Base-by-base conservation (phyloP, 2,329 filamentous ascomycete species). In the Hypoxylon rubiginosum region DNA sequence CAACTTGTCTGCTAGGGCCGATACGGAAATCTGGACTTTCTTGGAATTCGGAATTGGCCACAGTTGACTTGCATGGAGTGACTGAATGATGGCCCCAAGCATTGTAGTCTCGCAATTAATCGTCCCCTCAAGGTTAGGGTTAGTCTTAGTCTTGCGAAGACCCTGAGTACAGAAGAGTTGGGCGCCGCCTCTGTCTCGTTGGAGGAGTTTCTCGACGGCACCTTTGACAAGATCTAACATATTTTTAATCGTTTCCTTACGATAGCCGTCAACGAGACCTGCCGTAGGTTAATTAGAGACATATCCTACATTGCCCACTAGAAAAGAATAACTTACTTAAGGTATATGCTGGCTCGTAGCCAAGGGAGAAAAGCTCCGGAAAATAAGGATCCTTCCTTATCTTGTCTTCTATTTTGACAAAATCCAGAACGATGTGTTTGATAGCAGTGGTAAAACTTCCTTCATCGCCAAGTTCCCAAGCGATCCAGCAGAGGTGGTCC, bases 401-500 rank as follows among this genome's bases (percentile, higher is more conserved):
- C 13, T 39, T 11, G 10, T 57, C 59, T 49, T 36, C 48, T 13
- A 2, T 30, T 13, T 41, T 39, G 30, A 19, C 10, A 32, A 17
- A 67, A 36, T 39, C 0, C 15, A 13, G 17, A 39, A 24, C 50
- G 15, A 71, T 39, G 11, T 48, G 1, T 9, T 15, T 11, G 15
- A 24, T n/a, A 1, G 15, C 32, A 1, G 4, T 34, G n/a, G 1
- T 6, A 17, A 64, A 66, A 2, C 55, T 45, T 2, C 4, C 1
- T 5, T 10, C 0, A 32, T 66, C 36, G 8, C 70, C 70, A 11
- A 71, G 21, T 46, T 67, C 70, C 68, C 68, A 69, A n/a, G 64
- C 28, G 17, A 72, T 51, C 68, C 68, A 72, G 6, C 39, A 30
- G 2, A 53, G 26, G 1, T 34, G 41, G 13, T 63, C 58, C 3